Base-by-base conservation (phyloP, 2,329 filamentous ascomycete species). In the Mollisiaceae sp. region DNA sequence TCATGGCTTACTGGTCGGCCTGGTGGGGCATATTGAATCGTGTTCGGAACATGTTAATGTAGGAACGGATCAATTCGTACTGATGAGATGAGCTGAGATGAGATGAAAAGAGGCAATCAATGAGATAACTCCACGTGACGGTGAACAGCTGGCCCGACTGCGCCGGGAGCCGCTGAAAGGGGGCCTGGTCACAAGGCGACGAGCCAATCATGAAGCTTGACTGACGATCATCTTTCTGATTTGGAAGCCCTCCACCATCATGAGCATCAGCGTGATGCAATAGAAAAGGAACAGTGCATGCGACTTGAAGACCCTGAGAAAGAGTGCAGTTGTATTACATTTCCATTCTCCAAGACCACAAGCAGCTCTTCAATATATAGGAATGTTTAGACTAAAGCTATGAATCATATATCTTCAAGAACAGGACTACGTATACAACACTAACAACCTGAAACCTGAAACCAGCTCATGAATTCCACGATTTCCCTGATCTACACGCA, bases 101-200 rank as follows among this genome's bases (percentile, higher is more conserved):
- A 41, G 38, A 41, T 41, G 22, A 54, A 24, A 18, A 20, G 50
- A 32, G 50, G 27, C 27, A 35, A 2, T 12, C 12, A n/a, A 14
- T 54, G 11, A 35, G 1, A 32, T 32, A 3, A 5, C 24, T 27
- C 50, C 50, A 54, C 50, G 50, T 54, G 50, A 54, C 18, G 14
- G 11, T 27, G 50, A 35, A 54, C 50, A 54, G 11, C 12, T 54
- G 50, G 50, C 50, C 22, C 22, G 5, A 54, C 18, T 54, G 45
- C 45, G 45, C 45, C 9, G 38, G 45, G 45, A 50, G 45, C 45
- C 45, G 45, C 45, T 50, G 45, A 5, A 54, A 35, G 27, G 50
- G 22, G 24, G 50, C 9, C 9, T 15, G 24, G 50, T 54, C 22
- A 54, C 27, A 18, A 22, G 24, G 14, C 22, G 14, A 32, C 2